Evolutionary conservation across 1,139 yeast genomes (phyloP).

Genomic region (Scheffersomyces segobiensis): DNA sequence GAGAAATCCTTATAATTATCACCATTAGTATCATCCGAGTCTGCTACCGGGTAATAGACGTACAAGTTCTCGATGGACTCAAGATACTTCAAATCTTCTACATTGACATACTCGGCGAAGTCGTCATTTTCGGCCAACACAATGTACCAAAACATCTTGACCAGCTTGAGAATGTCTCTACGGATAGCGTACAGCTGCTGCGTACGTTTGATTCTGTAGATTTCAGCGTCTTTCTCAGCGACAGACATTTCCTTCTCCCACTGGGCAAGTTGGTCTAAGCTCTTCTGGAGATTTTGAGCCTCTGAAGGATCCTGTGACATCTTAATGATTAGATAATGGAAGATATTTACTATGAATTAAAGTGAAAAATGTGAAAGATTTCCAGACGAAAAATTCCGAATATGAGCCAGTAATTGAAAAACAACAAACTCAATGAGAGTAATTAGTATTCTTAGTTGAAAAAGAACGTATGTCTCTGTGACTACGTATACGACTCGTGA

Average conservation of each 20-base stretch:
- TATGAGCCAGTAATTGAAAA: not conserved
- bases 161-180: conserved; percentile 41
- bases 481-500: not conserved
- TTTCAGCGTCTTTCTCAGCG: conserved; percentile 57
- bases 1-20: conserved; percentile 51
- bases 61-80: conserved; percentile 59
- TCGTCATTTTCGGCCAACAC: conserved; percentile 76
- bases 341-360: not conserved
- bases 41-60: conserved; percentile 49
- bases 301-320: not conserved
- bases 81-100: conserved; percentile 67
- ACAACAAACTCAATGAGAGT: not conserved
- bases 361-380: not conserved
- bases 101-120: conserved; percentile 66
- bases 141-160: conserved; percentile 76
- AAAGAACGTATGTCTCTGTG: not conserved
- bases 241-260: conserved; percentile 57
- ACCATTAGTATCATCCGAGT: conserved; percentile 19
- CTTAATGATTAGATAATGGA: not conserved
- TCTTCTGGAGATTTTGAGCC: conserved; percentile 9
- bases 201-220: conserved; percentile 49
- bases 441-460: not conserved
- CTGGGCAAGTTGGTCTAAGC: conserved; percentile 42
- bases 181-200: conserved; percentile 53
- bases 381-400: not conserved